phyloP scores from a whole-genome alignment of 768 basidiomycete genomes.

The Lentinula sp. region DNA sequence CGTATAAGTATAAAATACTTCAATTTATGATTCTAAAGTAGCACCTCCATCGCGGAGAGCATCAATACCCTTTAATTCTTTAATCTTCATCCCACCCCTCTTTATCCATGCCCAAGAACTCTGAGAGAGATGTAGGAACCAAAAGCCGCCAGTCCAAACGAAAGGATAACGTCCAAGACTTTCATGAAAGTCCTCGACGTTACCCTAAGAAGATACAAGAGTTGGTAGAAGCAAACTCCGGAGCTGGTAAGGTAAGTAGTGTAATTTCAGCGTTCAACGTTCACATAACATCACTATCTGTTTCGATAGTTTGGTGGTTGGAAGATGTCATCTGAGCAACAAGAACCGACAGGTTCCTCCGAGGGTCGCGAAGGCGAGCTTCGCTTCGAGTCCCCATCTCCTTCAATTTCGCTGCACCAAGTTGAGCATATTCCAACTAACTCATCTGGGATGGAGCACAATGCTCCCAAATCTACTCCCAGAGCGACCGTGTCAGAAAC shows the following conservation, averaged over 20 bases:
- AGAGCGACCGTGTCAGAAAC: neutral
- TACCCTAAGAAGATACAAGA: neutral
- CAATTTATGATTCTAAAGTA: neutral
- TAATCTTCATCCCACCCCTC: neutral
- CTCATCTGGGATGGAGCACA: neutral
- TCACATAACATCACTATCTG: neutral
- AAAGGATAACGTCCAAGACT: neutral
- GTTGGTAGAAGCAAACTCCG: neutral
- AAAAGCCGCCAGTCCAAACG: neutral
- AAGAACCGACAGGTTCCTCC: neutral
- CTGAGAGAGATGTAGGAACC: neutral
- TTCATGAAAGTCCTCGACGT: neutral
- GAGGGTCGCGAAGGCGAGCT: neutral
- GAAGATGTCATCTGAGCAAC: neutral
- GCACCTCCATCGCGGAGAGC: neutral
- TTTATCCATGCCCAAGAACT: neutral
- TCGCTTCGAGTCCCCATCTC: neutral
- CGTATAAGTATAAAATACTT: neutral
- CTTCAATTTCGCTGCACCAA: neutral
- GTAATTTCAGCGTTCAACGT: neutral
- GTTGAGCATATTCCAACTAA: neutral
- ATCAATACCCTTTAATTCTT: neutral
- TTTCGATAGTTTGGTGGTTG: neutral
- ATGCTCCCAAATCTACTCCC: neutral
- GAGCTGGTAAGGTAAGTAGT: neutral